These are phyloP conservation scores for Alternaria sp. DNA, from an alignment of 2,329 filamentous ascomycete species.

Conservation along the genomic window DNA sequence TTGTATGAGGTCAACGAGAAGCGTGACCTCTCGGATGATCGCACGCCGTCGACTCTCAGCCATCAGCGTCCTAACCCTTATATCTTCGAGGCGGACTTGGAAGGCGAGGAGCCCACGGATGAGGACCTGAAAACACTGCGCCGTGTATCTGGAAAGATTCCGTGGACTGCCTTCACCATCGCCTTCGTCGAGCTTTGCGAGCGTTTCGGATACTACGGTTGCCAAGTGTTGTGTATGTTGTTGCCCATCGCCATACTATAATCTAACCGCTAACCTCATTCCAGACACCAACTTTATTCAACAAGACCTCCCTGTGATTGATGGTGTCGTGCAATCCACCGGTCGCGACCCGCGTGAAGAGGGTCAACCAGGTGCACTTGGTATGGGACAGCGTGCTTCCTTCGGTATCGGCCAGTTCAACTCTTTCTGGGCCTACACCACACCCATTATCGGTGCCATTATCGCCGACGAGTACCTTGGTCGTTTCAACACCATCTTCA, in stretches of 20 bases:
- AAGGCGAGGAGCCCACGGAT: conserved; percentile 62
- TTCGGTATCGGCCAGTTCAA: conserved; percentile 52
- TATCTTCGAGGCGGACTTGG: conserved; percentile 47
- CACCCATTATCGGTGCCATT: conserved; percentile 62
- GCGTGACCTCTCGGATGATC: conserved; percentile 35
- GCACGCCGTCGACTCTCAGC: conserved; percentile 30
- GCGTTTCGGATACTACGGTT: conserved; percentile 80
- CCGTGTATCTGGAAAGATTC: conserved; percentile 70
- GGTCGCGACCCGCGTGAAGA: conserved; percentile 40
- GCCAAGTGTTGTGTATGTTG: conserved; percentile 68
- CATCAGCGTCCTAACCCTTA: conserved; percentile 27
- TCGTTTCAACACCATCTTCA: conserved; percentile 68
- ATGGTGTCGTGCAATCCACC: conserved; percentile 45
- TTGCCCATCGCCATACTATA: background rate
- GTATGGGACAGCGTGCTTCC: conserved; percentile 50
- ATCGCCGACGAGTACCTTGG: conserved; percentile 67
- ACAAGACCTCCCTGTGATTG: conserved; percentile 46
- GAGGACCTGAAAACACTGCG: conserved; percentile 69
- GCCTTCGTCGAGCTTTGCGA: conserved; percentile 79
- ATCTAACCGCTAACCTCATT: conserved; percentile 11
- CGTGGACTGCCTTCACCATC: conserved; percentile 72
- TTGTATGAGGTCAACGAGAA: conserved; percentile 48
- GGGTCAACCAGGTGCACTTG: conserved; percentile 48
- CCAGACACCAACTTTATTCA: conserved; percentile 54
- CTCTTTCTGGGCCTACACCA: conserved; percentile 54